Percentiles rank a stretch among this genome's conserved stretches.
phyloP scores from a whole-genome alignment of 441 rosid species.

The Croton setiger region DNA sequence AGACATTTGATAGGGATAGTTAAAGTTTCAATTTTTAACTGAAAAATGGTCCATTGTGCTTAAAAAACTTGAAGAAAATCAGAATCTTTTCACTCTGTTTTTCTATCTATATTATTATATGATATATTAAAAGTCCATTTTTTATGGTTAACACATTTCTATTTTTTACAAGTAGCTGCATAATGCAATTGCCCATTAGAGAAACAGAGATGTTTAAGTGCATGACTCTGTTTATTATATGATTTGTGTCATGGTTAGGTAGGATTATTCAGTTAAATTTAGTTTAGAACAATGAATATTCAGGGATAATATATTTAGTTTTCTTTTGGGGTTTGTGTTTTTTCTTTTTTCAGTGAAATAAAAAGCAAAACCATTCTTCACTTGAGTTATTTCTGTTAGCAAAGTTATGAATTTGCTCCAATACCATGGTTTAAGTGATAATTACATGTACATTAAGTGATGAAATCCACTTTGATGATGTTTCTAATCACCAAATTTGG shows the following conservation, averaged over 20 bases:
- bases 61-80: neutral
- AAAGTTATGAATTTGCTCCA: too few relatives aligned
- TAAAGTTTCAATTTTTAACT: too few relatives aligned
- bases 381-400: too few relatives aligned
- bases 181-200: neutral
- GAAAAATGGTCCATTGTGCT: neutral
- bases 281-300: neutral
- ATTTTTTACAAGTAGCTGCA: neutral
- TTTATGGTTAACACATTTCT: neutral
- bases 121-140: neutral
- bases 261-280: neutral
- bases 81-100: constrained; percentile 1
- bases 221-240: neutral
- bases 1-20: too few relatives aligned
- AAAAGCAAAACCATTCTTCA: too few relatives aligned
- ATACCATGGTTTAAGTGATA: too few relatives aligned
- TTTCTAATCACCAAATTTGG: too few relatives aligned
- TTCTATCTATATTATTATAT: too few relatives aligned
- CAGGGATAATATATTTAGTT: neutral
- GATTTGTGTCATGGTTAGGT: neutral
- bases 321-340: too few relatives aligned
- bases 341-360: too few relatives aligned
- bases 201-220: constrained; percentile 1
- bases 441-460: too few relatives aligned
- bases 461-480: too few relatives aligned